phyloP scores from a whole-genome alignment of 805 yeast species.

The Metschnikowia orientalis region DNA sequence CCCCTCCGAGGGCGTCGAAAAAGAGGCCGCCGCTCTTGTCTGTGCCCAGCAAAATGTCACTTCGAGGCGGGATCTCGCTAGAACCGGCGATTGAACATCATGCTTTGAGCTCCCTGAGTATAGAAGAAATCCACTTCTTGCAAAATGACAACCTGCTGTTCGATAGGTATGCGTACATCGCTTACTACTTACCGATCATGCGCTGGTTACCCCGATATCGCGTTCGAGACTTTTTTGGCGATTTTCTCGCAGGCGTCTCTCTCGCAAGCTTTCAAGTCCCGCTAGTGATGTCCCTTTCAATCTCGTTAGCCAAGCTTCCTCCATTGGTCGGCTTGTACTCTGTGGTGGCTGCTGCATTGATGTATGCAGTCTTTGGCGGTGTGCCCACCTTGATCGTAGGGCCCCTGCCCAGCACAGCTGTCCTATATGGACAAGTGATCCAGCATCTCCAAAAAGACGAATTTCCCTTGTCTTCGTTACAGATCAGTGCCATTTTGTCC shows the following conservation, averaged over 20 bases:
- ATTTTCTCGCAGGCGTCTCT: slow-evolving; percentile 30
- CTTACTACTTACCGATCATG: slow-evolving; percentile 31
- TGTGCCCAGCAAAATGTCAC: slow-evolving; percentile 25
- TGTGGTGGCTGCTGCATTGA: slow-evolving; percentile 70
- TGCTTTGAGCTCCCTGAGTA: slow-evolving; percentile 6
- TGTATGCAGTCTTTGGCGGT: slow-evolving; percentile 74
- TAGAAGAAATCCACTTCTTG: slow-evolving; percentile 7
- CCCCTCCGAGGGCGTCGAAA: not conserved
- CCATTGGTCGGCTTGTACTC: slow-evolving; percentile 77
- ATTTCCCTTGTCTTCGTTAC: slow-evolving; percentile 36
- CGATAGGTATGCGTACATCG: slow-evolving; percentile 24
- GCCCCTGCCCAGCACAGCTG: slow-evolving; percentile 84
- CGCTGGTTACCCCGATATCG: slow-evolving; percentile 30
- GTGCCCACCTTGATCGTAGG: slow-evolving; percentile 90
- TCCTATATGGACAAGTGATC: slow-evolving; percentile 76
- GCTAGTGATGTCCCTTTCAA: slow-evolving; percentile 69
- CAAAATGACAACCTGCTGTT: slow-evolving; percentile 11
- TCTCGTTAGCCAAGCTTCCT: slow-evolving; percentile 78
- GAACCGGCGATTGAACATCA: slow-evolving; percentile 18
- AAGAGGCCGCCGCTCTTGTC: slow-evolving; percentile 27
- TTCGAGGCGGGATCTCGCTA: slow-evolving; percentile 16
- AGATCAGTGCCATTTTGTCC: slow-evolving; percentile 20
- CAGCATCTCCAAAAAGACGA: slow-evolving; percentile 30
- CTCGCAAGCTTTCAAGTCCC: slow-evolving; percentile 35
- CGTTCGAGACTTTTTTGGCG: slow-evolving; percentile 21